Percentiles rank a stretch among this genome's conserved stretches.
These are phyloP conservation scores for Xylariaceae sp. DNA, from an alignment of 2,329 filamentous ascomycete species.

Conservation along the genomic window DNA sequence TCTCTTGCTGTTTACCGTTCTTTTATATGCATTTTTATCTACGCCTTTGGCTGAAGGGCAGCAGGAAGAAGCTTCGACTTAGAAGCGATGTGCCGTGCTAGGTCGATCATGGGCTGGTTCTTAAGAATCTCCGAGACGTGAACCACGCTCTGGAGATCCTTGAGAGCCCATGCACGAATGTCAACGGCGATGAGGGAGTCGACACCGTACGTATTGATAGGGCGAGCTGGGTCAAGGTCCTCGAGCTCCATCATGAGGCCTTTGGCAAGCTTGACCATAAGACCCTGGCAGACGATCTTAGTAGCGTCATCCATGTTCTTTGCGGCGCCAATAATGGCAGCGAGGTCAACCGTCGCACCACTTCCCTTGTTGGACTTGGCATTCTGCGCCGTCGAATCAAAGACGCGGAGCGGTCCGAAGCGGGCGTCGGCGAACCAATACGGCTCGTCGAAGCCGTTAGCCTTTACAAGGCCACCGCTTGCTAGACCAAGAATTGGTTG, in stretches of 20 bases:
- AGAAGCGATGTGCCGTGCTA: slow-evolving; percentile 27
- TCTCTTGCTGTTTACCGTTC: no score
- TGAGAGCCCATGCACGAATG: slow-evolving; percentile 29
- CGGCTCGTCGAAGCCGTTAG: slow-evolving; percentile 29
- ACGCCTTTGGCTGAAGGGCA: slow-evolving; percentile 22
- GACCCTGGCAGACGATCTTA: slow-evolving; percentile 25
- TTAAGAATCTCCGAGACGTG: slow-evolving; percentile 29
- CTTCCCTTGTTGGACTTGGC: slow-evolving; percentile 20
- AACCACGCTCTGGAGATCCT: slow-evolving; percentile 27
- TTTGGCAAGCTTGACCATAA: slow-evolving; percentile 31
- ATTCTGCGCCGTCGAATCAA: slow-evolving; percentile 22
- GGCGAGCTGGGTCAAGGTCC: slow-evolving; percentile 28
- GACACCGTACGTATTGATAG: slow-evolving; percentile 30
- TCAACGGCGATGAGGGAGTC: slow-evolving; percentile 31
- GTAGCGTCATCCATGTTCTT: slow-evolving; percentile 24
- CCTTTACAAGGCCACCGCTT: slow-evolving; percentile 29
- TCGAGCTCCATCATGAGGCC: slow-evolving; percentile 33
- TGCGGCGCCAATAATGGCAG: slow-evolving; percentile 21
- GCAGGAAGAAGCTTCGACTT: slow-evolving; percentile 28
- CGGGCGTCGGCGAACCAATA: slow-evolving; percentile 32
- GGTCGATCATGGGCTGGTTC: slow-evolving; percentile 27
- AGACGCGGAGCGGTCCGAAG: slow-evolving; percentile 27
- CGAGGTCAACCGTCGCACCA: slow-evolving; percentile 22
- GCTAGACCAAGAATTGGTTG: slow-evolving; percentile 29
- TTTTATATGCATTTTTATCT: not conserved